A percentile compares a stretch with the other conserved stretches of the same genome.
These are phyloP conservation scores for Malassezia arunalokei DNA, from an alignment of 1,284 basidiomycete genomes.

Conservation along the genomic window DNA sequence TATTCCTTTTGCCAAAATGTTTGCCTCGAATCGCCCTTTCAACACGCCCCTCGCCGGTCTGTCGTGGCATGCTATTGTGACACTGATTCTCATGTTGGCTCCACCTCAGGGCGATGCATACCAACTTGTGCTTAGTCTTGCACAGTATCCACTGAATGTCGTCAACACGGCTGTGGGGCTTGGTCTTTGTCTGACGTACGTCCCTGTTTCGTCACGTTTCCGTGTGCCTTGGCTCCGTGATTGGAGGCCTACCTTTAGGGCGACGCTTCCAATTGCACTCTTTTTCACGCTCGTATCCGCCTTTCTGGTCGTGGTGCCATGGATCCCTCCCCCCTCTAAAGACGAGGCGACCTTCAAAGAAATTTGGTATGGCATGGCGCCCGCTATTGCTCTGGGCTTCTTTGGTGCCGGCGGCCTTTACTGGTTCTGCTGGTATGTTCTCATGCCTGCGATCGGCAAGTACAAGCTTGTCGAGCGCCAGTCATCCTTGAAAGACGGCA, in stretches of 20 bases:
- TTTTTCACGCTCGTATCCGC: conserved; percentile 54
- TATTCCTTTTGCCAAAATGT: conserved; percentile 50
- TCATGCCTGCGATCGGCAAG: conserved; percentile 51
- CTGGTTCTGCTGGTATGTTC: conserved; percentile 53
- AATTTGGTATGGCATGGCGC: conserved; percentile 20
- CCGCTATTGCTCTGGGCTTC: conserved; percentile 28
- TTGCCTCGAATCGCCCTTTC: conserved; percentile 51
- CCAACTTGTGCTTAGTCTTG: conserved; percentile 54
- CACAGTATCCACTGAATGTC: conserved; percentile 52
- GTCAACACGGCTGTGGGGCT: conserved; percentile 53
- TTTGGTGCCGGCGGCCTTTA: conserved; percentile 51
- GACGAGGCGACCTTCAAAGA: neutral
- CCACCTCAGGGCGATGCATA: conserved; percentile 54
- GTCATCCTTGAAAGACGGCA: conserved; percentile 51
- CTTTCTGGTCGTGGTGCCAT: conserved; percentile 54
- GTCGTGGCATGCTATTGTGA: conserved; percentile 47
- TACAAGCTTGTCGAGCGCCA: conserved; percentile 46
- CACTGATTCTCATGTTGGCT: conserved; percentile 53
- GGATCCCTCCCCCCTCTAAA: conserved; percentile 50
- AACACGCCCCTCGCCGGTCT: conserved; percentile 52
- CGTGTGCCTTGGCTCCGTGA: conserved; percentile 17
- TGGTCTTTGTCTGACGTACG: conserved; percentile 50
- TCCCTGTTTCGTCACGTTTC: conserved; percentile 9
- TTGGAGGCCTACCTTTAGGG: conserved; percentile 29
- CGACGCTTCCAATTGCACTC: conserved; percentile 51